Percentiles rank a stretch among this genome's conserved stretches.
Conservation (phyloP, 495 filamentous ascomycete genomes). For the Neurospora sublineolata region DNA sequence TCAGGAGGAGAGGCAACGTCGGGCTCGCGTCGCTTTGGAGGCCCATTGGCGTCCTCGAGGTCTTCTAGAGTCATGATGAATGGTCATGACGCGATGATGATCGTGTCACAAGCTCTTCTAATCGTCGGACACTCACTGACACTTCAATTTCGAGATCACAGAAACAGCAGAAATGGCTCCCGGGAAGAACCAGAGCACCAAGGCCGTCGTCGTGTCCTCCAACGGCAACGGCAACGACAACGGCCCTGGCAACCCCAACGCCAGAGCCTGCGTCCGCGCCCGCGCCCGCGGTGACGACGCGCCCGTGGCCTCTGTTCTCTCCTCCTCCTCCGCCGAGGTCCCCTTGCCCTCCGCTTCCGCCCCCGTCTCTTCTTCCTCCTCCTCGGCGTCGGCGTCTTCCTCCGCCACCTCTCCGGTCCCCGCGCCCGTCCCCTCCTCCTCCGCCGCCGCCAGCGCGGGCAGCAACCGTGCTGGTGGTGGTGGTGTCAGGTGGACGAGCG, state of each 20-base stretch:
- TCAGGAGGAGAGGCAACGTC: not conserved
- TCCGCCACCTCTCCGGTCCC: not conserved
- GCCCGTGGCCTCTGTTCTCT: not conserved
- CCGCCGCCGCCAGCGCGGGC: not conserved
- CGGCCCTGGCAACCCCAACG: not conserved
- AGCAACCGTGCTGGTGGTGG: not conserved
- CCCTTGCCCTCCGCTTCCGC: not conserved
- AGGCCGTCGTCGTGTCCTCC: not conserved
- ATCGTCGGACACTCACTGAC: not conserved
- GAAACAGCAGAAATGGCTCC: not conserved
- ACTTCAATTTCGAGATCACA: not conserved
- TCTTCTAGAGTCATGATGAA: too few relatives aligned
- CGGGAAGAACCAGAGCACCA: not conserved
- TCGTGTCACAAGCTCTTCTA: not conserved
- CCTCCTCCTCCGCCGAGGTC: not conserved
- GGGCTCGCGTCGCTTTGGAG: not conserved
- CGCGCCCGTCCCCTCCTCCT: not conserved
- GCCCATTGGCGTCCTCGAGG: not conserved
- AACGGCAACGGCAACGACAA: not conserved
- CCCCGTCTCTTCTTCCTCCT: not conserved
- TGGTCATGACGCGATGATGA: too few relatives aligned
- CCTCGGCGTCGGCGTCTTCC: not conserved
- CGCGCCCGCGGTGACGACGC: not conserved
- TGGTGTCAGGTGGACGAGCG: not conserved
- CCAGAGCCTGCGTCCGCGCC: not conserved